These are phyloP conservation scores for Aspergillus sp. DNA, from an alignment of 2,329 filamentous ascomycete species.

Conservation along the genomic window DNA sequence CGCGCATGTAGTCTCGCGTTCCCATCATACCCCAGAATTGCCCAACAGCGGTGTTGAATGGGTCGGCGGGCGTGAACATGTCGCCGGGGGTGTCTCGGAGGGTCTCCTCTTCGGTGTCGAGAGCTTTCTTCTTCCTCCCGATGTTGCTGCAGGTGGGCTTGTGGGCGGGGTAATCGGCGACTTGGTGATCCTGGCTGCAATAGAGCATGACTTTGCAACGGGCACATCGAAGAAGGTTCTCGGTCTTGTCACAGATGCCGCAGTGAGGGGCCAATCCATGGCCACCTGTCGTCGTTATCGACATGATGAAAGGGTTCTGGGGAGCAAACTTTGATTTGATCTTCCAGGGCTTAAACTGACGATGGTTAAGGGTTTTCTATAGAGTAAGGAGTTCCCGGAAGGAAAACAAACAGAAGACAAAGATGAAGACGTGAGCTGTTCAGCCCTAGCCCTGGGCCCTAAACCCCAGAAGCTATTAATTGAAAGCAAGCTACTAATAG, in stretches of 20 bases:
- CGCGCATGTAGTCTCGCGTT: constrained; percentile 45
- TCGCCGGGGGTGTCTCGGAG: constrained; percentile 30
- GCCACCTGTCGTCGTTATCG: too few relatives aligned
- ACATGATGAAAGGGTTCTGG: too few relatives aligned
- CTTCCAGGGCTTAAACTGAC: too few relatives aligned
- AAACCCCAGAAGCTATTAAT: too few relatives aligned
- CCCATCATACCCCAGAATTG: constrained; percentile 39
- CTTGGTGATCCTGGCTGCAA: not conserved
- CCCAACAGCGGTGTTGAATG: constrained; percentile 37
- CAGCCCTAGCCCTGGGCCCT: too few relatives aligned
- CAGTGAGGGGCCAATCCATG: not conserved
- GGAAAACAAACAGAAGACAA: too few relatives aligned
- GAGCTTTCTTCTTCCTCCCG: not conserved
- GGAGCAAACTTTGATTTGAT: too few relatives aligned
- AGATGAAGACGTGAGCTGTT: too few relatives aligned
- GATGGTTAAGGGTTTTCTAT: too few relatives aligned
- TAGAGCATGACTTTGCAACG: not conserved
- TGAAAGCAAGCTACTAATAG: too few relatives aligned
- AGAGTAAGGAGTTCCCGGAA: too few relatives aligned
- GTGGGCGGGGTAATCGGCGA: not conserved
- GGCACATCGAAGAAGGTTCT: not conserved
- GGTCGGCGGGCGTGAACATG: constrained; percentile 19
- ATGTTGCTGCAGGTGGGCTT: not conserved
- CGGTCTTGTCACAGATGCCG: not conserved
- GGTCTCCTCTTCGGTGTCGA: constrained; percentile 33